Evolutionary conservation across 768 basidiomycete species (phyloP).

Genomic region (Rhodotorula kratochvilovae): DNA sequence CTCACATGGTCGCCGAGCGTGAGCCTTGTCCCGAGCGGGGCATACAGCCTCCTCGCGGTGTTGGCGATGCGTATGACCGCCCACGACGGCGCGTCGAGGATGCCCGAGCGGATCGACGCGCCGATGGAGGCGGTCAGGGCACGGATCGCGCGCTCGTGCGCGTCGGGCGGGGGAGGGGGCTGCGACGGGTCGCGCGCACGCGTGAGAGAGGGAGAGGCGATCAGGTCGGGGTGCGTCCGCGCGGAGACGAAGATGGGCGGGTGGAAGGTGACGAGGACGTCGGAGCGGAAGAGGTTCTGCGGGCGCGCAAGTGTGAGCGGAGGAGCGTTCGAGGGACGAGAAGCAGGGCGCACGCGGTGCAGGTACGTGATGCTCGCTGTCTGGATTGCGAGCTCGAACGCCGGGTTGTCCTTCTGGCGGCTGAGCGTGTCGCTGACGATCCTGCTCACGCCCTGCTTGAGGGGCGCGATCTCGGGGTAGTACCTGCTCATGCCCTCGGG

Average conservation of each 20-base stretch:
- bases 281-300: conserved; percentile 72
- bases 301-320: conserved; percentile 51
- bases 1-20: conserved; percentile 77
- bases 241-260: conserved; percentile 43
- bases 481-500: conserved; percentile 83
- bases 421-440: conserved; percentile 73
- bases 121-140: conserved; percentile 61
- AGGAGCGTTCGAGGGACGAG: background rate
- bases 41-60: conserved; percentile 73
- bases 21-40: conserved; percentile 81
- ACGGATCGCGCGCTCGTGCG: conserved; percentile 53
- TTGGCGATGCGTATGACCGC: conserved; percentile 68
- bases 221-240: conserved; percentile 33
- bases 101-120: conserved; percentile 67
- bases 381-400: conserved; percentile 65
- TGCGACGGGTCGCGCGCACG: background rate
- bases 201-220: background rate
- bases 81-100: conserved; percentile 82
- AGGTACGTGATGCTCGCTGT: conserved; percentile 58
- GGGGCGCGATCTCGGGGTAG: conserved; percentile 76
- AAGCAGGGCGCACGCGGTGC: conserved; percentile 56
- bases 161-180: conserved; percentile 47
- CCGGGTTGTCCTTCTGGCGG: conserved; percentile 56
- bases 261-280: conserved; percentile 66
- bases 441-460: conserved; percentile 83